Conservation (phyloP, 352 stramenopile genomes). For the Phytophthora meadii region DNA sequence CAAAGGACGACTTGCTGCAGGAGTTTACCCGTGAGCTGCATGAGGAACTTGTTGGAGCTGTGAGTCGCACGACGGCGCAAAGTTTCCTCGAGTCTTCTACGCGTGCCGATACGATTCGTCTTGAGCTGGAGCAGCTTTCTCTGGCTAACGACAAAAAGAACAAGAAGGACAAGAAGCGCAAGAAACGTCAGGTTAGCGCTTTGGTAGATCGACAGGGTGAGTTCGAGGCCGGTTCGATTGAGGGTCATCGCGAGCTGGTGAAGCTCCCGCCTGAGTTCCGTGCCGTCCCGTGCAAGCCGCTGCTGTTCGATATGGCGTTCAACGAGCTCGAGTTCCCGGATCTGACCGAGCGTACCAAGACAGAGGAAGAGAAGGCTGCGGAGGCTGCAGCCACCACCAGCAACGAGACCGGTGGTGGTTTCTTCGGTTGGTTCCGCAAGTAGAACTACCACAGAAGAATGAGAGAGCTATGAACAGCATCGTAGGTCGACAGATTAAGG, state of each 20-base stretch:
- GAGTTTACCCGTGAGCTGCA: conserved; percentile 67
- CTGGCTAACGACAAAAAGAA: conserved; percentile 56
- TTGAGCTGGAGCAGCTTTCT: conserved; percentile 72
- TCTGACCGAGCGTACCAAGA: conserved; percentile 79
- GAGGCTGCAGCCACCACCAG: conserved; percentile 46
- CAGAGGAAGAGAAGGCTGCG: conserved; percentile 70
- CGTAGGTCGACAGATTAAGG: conserved; percentile 14
- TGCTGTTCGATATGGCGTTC: conserved; percentile 86
- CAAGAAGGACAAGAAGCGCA: conserved; percentile 57
- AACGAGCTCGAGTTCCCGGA: conserved; percentile 85
- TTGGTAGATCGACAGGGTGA: conserved; percentile 49
- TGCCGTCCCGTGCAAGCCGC: conserved; percentile 74
- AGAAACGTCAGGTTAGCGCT: conserved; percentile 41
- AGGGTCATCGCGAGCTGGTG: conserved; percentile 69
- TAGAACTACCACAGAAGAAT: conserved; percentile 37
- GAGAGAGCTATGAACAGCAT: conserved; percentile 28
- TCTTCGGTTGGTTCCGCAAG: conserved; percentile 89
- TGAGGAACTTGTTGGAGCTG: conserved; percentile 67
- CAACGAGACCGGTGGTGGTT: conserved; percentile 41
- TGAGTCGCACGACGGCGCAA: conserved; percentile 74
- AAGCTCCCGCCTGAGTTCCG: conserved; percentile 70
- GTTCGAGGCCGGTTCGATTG: conserved; percentile 46
- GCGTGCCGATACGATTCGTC: conserved; percentile 59
- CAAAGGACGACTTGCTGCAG: conserved; percentile 68
- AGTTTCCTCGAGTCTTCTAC: conserved; percentile 74